Conservation (phyloP, 2,329 filamentous ascomycete species). For the Penicillium janthinellum region DNA sequence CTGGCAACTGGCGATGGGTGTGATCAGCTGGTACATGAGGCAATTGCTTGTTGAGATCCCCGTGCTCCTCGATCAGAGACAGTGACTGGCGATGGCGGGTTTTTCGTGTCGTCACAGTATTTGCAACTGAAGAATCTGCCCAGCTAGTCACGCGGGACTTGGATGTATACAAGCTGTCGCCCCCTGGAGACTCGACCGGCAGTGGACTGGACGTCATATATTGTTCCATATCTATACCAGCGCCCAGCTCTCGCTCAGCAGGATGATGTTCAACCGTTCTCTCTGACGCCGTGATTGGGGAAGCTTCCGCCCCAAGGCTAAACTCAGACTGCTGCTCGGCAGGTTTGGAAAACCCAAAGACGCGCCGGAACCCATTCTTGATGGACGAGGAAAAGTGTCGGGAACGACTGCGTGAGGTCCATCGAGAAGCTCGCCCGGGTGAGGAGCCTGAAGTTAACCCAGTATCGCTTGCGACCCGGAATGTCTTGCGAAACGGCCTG, state of each 20-base stretch:
- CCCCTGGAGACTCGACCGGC: slow-evolving; percentile 32
- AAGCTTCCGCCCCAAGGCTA: not conserved
- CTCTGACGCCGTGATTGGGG: not conserved
- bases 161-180: slow-evolving; percentile 38
- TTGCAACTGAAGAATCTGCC: slow-evolving; percentile 50
- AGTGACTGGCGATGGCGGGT: slow-evolving; percentile 40
- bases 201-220: slow-evolving; percentile 9
- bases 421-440: slow-evolving; percentile 7
- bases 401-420: slow-evolving; percentile 28
- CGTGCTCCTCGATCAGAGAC: slow-evolving; percentile 49
- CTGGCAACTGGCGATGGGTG: slow-evolving; percentile 15
- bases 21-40: slow-evolving; percentile 2
- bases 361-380: slow-evolving; percentile 44
- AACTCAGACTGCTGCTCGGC: slow-evolving; percentile 4
- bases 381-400: slow-evolving; percentile 46
- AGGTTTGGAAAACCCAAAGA: slow-evolving; percentile 40
- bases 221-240: not conserved
- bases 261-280: not conserved
- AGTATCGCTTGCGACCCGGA: slow-evolving; percentile 33
- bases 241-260: not conserved
- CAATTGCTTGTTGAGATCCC: slow-evolving; percentile 26
- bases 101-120: slow-evolving; percentile 41
- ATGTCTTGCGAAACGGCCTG: slow-evolving; percentile 42
- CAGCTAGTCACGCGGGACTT: slow-evolving; percentile 53
- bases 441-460: slow-evolving; percentile 18